A percentile compares a stretch with the other conserved stretches of the same genome.
Evolutionary conservation across 1,284 basidiomycete genomes (phyloP).

Genomic region (Tausonia pullulans): DNA sequence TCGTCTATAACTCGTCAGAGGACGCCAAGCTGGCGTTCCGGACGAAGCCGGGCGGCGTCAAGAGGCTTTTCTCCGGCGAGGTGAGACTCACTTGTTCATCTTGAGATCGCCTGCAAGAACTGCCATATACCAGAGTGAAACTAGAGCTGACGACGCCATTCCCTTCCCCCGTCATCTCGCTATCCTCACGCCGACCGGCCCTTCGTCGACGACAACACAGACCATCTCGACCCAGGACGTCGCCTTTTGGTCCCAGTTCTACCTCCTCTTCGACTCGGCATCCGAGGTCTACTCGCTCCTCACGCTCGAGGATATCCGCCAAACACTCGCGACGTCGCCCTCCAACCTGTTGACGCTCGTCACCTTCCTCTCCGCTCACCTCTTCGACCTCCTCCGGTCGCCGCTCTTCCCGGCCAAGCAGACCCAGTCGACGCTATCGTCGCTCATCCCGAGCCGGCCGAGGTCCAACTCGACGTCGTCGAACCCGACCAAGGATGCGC

Average conservation of each 20-base stretch:
- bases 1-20: slow-evolving; percentile 44
- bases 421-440: background rate
- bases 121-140: no score
- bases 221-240: slow-evolving; percentile 57
- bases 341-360: slow-evolving; percentile 75
- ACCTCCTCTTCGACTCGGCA: slow-evolving; percentile 68
- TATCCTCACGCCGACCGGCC: background rate
- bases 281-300: slow-evolving; percentile 82
- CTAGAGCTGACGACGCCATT: no score
- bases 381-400: slow-evolving; percentile 70
- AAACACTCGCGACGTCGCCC: slow-evolving; percentile 65
- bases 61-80: slow-evolving; percentile 55
- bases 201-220: slow-evolving; percentile 32
- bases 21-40: slow-evolving; percentile 80
- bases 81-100: slow-evolving; percentile 38
- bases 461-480: slow-evolving; percentile 31
- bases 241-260: slow-evolving; percentile 76
- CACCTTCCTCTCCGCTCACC: slow-evolving; percentile 55
- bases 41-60: slow-evolving; percentile 62
- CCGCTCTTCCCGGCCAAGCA: slow-evolving; percentile 57
- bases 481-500: slow-evolving; percentile 62
- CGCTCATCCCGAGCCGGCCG: slow-evolving; percentile 39
- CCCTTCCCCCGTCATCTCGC: background rate
- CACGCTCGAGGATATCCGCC: slow-evolving; percentile 68
- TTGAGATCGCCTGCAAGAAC: no score